Evolutionary conservation across 2,329 filamentous ascomycete genomes (phyloP).

Genomic region (Sarocladiaceae sp.): DNA sequence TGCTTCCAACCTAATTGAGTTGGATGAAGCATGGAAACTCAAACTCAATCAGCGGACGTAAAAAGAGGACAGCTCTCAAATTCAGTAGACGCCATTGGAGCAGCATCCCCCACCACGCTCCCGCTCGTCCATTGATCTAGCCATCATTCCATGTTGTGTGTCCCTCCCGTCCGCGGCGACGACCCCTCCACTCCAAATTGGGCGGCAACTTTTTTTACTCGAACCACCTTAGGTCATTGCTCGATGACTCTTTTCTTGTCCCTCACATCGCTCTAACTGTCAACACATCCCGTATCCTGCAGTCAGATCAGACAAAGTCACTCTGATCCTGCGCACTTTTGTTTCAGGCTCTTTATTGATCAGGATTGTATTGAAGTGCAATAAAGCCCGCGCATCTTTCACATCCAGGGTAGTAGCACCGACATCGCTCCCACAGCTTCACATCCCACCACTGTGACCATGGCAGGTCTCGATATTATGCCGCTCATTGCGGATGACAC

Average conservation of each 20-base stretch:
- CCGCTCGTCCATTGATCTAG: not conserved
- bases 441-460: slow-evolving; percentile 15
- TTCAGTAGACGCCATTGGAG: not conserved
- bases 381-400: not conserved
- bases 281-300: not conserved
- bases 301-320: too few relatives aligned
- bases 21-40: too few relatives aligned
- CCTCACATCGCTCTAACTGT: not conserved
- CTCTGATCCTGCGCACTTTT: too few relatives aligned
- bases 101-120: not conserved
- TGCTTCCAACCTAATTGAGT: too few relatives aligned
- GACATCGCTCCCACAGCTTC: slow-evolving; percentile 9
- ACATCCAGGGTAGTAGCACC: slow-evolving; percentile 4
- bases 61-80: not conserved
- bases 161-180: not conserved
- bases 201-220: slow-evolving; percentile 6
- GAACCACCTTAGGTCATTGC: not conserved
- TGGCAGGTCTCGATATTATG: slow-evolving; percentile 29
- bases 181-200: not conserved
- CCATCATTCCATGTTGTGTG: not conserved
- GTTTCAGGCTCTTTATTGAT: too few relatives aligned
- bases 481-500: slow-evolving; percentile 31
- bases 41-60: too few relatives aligned
- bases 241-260: not conserved
- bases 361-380: too few relatives aligned